Percentiles rank a stretch among this genome's conserved stretches.
These are phyloP conservation scores for Lentinula aciculospora DNA, from an alignment of 768 basidiomycete genomes.

Conservation along the genomic window DNA sequence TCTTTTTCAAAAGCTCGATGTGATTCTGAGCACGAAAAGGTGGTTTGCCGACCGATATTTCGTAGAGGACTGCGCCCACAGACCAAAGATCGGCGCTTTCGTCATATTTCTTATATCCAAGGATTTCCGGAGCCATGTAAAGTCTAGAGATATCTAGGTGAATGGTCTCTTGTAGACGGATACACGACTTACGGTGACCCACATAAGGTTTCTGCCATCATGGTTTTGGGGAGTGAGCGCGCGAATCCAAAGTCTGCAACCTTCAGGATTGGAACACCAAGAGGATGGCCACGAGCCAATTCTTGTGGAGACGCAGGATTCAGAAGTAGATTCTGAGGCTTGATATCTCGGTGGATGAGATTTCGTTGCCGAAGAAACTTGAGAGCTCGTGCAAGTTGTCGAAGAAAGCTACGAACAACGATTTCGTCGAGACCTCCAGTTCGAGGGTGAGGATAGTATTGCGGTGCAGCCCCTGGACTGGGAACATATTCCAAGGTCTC, in stretches of 20 bases:
- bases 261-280: slow-evolving; percentile 92
- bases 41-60: slow-evolving; percentile 90
- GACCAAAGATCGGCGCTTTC: slow-evolving; percentile 98
- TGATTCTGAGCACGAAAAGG: slow-evolving; percentile 96
- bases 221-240: slow-evolving; percentile 81
- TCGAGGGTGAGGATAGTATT: slow-evolving; percentile 88
- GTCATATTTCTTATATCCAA: slow-evolving; percentile 96
- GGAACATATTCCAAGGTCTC: slow-evolving; percentile 84
- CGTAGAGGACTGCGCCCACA: slow-evolving; percentile 93
- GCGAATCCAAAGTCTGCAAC: slow-evolving; percentile 99
- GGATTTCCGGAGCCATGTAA: slow-evolving; percentile 99
- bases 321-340: slow-evolving; percentile 94
- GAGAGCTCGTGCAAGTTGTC: slow-evolving; percentile 90
- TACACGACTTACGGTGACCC: slow-evolving; percentile 78
- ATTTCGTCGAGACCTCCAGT: slow-evolving; percentile 88
- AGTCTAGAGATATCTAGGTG: slow-evolving; percentile 39
- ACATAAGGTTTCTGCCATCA: slow-evolving; percentile 97
- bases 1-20: slow-evolving; percentile 90
- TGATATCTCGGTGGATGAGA: slow-evolving; percentile 95
- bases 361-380: slow-evolving; percentile 87
- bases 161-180: not conserved
- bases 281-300: slow-evolving; percentile 79
- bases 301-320: slow-evolving; percentile 79
- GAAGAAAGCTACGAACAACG: slow-evolving; percentile 86
- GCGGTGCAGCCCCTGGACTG: slow-evolving; percentile 57